Conservation (phyloP, 176 grass and related monocot genomes). For the Aechmea fasciata region DNA sequence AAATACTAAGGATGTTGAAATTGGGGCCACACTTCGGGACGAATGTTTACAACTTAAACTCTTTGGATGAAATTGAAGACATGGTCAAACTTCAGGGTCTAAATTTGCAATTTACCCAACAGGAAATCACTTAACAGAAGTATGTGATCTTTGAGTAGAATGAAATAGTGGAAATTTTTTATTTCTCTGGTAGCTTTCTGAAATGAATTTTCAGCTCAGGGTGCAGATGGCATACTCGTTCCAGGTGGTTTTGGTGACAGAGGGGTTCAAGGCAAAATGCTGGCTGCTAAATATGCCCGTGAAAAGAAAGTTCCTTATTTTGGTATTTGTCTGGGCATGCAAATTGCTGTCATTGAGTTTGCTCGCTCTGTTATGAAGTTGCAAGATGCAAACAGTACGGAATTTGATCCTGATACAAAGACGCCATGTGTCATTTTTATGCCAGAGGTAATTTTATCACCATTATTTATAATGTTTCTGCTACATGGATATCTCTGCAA, state of each 20-base stretch:
- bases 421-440: constrained; percentile 77
- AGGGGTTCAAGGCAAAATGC: constrained; percentile 88
- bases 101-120: no score
- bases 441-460: constrained; percentile 65
- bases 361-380: constrained; percentile 79
- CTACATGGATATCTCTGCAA: constrained; percentile 1
- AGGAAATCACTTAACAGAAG: neutral
- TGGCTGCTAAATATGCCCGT: constrained; percentile 94
- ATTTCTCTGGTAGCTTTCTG: constrained; percentile 10
- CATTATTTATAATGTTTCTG: neutral
- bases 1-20: no score
- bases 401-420: constrained; percentile 69
- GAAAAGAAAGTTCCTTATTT: constrained; percentile 79
- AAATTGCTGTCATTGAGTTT: constrained; percentile 90
- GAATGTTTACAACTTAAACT: no score
- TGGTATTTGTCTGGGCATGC: constrained; percentile 97
- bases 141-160: neutral
- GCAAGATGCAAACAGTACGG: constrained; percentile 63
- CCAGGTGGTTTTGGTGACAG: constrained; percentile 94
- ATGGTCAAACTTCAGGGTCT: no score
- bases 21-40: no score
- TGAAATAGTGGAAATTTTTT: neutral
- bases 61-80: no score
- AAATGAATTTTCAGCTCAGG: constrained; percentile 36
- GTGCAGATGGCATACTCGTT: constrained; percentile 77